phyloP scores from a whole-genome alignment of 768 basidiomycete genomes.

The Phylloporus rhodoxanthus region DNA sequence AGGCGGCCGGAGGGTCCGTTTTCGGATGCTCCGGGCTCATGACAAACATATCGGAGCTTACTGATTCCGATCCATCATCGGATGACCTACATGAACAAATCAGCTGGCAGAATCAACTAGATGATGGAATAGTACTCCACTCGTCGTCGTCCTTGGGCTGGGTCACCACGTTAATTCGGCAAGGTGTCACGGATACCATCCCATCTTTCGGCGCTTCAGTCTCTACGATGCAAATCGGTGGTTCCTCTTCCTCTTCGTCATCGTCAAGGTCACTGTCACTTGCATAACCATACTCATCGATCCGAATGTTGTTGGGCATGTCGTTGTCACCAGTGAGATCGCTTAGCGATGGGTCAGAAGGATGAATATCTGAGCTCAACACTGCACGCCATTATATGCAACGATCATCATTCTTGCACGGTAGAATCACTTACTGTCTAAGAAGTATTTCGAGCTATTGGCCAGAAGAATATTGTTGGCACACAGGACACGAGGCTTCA shows the following conservation, averaged over 20 bases:
- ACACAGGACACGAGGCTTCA: constrained; percentile 20
- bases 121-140: not conserved
- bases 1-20: not conserved
- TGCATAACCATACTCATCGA: constrained; percentile 26
- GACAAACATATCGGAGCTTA: constrained; percentile 17
- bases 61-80: constrained; percentile 10
- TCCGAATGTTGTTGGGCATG: constrained; percentile 1
- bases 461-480: constrained; percentile 27
- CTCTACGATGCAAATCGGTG: not conserved
- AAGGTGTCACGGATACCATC: not conserved
- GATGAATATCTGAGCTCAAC: constrained; percentile 7
- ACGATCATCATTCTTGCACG: not conserved
- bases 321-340: constrained; percentile 10
- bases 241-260: constrained; percentile 19
- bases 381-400: not conserved
- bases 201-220: not conserved
- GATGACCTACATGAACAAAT: constrained; percentile 8
- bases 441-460: constrained; percentile 24
- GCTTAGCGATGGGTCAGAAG: constrained; percentile 5
- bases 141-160: constrained; percentile 8
- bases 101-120: not conserved
- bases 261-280: constrained; percentile 34
- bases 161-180: not conserved
- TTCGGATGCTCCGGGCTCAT: constrained; percentile 9
- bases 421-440: constrained; percentile 12